These are phyloP conservation scores for Mimosa bimucronata DNA, from an alignment of 306 rosid genomes.

Conservation along the genomic window DNA sequence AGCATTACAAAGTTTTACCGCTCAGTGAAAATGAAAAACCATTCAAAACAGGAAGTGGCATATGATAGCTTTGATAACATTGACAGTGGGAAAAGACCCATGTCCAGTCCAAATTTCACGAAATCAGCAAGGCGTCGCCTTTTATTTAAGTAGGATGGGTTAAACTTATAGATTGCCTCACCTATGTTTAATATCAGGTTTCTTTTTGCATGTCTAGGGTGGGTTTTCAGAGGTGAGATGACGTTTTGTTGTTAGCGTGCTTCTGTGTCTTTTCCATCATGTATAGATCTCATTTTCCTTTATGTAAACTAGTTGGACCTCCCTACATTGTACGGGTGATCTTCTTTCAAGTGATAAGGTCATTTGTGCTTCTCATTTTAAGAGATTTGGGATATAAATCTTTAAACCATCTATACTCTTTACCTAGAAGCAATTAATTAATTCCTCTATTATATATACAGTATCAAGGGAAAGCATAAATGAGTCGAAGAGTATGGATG, in stretches of 20 bases:
- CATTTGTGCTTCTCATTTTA: too few relatives aligned
- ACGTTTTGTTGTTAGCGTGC: neutral
- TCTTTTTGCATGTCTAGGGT: neutral
- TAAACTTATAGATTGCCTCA: too few relatives aligned
- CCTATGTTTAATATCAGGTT: neutral
- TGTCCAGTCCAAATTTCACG: slow-evolving; percentile 49
- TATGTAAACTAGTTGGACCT: too few relatives aligned
- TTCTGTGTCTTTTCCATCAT: neutral
- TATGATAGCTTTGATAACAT: slow-evolving; percentile 37
- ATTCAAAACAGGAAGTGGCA: slow-evolving; percentile 47
- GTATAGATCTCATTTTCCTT: neutral
- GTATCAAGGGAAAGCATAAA: too few relatives aligned
- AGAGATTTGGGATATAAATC: too few relatives aligned
- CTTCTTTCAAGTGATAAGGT: too few relatives aligned
- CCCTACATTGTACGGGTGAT: too few relatives aligned
- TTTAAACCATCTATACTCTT: too few relatives aligned
- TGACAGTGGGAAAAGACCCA: slow-evolving; percentile 47
- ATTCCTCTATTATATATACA: too few relatives aligned
- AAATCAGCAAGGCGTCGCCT: slow-evolving; percentile 91
- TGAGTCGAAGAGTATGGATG: too few relatives aligned
- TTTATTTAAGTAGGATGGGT: slow-evolving; percentile 58
- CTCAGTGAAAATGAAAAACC: slow-evolving; percentile 53
- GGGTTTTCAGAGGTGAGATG: slow-evolving; percentile 16
- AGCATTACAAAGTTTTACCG: slow-evolving; percentile 77
- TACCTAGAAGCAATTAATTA: too few relatives aligned